Evolutionary conservation across 129 eudicot species (phyloP).

Genomic region (Escallonia rubra): DNA sequence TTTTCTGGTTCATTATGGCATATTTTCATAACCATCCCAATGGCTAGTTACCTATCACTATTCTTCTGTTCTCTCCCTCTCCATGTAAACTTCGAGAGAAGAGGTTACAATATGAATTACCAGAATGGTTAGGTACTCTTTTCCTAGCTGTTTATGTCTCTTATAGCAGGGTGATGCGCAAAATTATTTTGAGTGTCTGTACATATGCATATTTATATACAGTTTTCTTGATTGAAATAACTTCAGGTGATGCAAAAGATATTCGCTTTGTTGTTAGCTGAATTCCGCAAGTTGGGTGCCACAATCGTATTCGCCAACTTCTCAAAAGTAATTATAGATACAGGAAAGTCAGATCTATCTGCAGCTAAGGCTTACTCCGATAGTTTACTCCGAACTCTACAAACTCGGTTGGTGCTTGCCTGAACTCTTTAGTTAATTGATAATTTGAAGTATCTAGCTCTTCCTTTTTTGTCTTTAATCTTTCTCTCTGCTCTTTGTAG

Average conservation of each 20-base stretch:
- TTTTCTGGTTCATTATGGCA: too few relatives aligned
- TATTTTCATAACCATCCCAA: too few relatives aligned
- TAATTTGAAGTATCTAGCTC: neutral
- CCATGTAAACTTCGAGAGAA: too few relatives aligned
- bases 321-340: conserved; percentile 73
- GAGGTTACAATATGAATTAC: neutral
- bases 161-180: neutral
- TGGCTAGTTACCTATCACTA: too few relatives aligned
- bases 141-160: neutral
- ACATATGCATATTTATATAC: neutral
- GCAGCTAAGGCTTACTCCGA: conserved; percentile 96
- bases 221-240: conserved; percentile 4
- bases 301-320: conserved; percentile 75
- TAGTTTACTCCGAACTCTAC: conserved; percentile 65
- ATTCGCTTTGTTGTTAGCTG: conserved; percentile 76
- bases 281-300: conserved; percentile 90
- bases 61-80: too few relatives aligned
- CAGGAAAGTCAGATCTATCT: conserved; percentile 78
- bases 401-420: conserved; percentile 49
- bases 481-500: conserved; percentile 24
- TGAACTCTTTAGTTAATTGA: neutral
- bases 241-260: conserved; percentile 91
- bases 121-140: neutral
- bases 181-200: neutral
- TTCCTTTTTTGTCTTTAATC: conserved; percentile 9